Evolutionary conservation across 495 filamentous ascomycete species (phyloP).

Genomic region (Neurospora sp.): DNA sequence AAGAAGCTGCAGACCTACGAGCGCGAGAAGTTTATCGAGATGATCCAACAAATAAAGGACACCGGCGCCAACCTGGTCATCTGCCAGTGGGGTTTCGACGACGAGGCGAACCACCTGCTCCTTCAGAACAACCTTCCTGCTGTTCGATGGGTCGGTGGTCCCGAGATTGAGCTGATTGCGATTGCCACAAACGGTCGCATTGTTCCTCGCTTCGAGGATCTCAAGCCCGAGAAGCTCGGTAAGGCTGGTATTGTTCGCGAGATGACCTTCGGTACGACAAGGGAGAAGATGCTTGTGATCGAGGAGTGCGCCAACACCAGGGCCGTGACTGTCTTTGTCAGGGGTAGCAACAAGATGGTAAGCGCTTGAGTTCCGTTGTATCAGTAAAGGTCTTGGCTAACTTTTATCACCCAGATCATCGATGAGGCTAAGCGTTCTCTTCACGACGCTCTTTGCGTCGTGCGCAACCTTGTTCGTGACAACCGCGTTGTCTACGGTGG

Average conservation of each 20-base stretch:
- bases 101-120: conserved; percentile 95
- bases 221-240: conserved; percentile 83
- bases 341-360: conserved; percentile 99
- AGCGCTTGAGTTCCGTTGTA: conserved; percentile 6
- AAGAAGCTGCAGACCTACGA: conserved; percentile 95
- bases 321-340: conserved; percentile 89
- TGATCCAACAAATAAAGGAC: conserved; percentile 97
- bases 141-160: conserved; percentile 95
- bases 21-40: conserved; percentile 89
- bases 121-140: conserved; percentile 93
- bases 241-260: conserved; percentile 83
- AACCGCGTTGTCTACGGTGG: conserved; percentile 99
- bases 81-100: conserved; percentile 99
- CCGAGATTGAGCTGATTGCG: conserved; percentile 96
- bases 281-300: conserved; percentile 99
- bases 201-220: conserved; percentile 92
- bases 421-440: conserved; percentile 97
- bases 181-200: conserved; percentile 98
- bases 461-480: conserved; percentile 89
- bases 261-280: conserved; percentile 92
- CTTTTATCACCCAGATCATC: conserved; percentile 59
- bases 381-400: conserved; percentile 3
- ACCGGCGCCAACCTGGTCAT: conserved; percentile 96
- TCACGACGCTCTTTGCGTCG: conserved; percentile 95
- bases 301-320: conserved; percentile 98